Percentiles rank a stretch among this genome's conserved stretches.
These are phyloP conservation scores for Cymodocea nodosa DNA, from an alignment of 116 monocot genomes.

Conservation along the genomic window DNA sequence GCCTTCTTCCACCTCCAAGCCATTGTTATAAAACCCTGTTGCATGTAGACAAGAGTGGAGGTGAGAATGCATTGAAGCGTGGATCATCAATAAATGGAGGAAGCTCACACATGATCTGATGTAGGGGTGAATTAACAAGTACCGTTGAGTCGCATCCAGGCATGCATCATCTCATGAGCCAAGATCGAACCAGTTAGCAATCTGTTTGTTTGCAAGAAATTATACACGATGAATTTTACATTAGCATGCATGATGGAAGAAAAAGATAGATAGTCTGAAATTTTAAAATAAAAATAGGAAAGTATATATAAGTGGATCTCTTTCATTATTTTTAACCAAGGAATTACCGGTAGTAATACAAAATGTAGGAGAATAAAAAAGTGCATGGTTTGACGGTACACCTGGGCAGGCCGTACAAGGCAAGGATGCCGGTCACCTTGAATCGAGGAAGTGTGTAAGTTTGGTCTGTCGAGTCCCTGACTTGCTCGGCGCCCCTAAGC, in stretches of 20 bases:
- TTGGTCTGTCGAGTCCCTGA: constrained; percentile 42
- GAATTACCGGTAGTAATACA: too few relatives aligned
- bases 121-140: not conserved
- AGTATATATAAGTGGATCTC: too few relatives aligned
- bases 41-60: too few relatives aligned
- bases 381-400: not conserved
- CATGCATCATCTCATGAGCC: constrained; percentile 99
- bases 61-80: too few relatives aligned
- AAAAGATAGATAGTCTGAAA: too few relatives aligned
- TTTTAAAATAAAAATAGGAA: too few relatives aligned
- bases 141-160: constrained; percentile 66
- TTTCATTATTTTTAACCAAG: too few relatives aligned
- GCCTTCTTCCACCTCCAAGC: constrained; percentile 72
- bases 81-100: not conserved
- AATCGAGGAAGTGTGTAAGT: constrained; percentile 50
- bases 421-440: constrained; percentile 73
- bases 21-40: constrained; percentile 40
- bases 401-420: constrained; percentile 80
- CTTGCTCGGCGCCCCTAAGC: constrained; percentile 40
- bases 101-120: not conserved
- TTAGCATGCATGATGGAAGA: too few relatives aligned
- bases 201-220: not conserved
- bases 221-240: too few relatives aligned
- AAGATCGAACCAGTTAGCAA: constrained; percentile 54
- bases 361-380: too few relatives aligned